Conservation (phyloP, 2,329 filamentous ascomycete species). For the Phyllosticta ampelicida region DNA sequence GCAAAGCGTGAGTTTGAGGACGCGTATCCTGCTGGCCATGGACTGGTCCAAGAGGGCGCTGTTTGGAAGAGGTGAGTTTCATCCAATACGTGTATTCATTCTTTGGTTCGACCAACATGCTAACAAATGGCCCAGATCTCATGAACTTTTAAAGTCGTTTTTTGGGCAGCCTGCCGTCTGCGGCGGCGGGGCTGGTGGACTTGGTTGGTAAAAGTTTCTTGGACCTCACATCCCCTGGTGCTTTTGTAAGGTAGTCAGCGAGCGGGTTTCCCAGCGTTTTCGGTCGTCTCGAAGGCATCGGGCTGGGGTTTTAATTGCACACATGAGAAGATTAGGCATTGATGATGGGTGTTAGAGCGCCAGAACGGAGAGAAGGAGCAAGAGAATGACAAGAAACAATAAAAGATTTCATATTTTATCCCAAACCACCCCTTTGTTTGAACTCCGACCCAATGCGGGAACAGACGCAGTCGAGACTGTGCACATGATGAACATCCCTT, state of each 20-base stretch:
- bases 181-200: background rate
- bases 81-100: background rate
- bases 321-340: no score
- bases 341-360: no score
- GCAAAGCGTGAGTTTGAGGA: conserved; percentile 88
- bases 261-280: background rate
- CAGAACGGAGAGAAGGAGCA: no score
- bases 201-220: background rate
- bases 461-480: no score
- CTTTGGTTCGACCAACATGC: background rate
- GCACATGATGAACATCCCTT: background rate
- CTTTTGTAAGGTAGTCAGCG: background rate
- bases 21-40: conserved; percentile 83
- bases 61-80: conserved; percentile 77
- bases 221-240: background rate
- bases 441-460: conserved; percentile 4
- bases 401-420: no score
- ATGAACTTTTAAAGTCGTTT: conserved; percentile 21
- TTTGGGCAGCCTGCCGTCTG: background rate
- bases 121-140: conserved; percentile 19
- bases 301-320: no score
- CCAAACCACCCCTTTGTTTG: background rate
- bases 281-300: no score
- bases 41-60: conserved; percentile 96
- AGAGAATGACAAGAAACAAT: no score